Evolutionary conservation across 1,284 basidiomycete genomes (phyloP).

Genomic region (Acaromyces ingoldii): DNA sequence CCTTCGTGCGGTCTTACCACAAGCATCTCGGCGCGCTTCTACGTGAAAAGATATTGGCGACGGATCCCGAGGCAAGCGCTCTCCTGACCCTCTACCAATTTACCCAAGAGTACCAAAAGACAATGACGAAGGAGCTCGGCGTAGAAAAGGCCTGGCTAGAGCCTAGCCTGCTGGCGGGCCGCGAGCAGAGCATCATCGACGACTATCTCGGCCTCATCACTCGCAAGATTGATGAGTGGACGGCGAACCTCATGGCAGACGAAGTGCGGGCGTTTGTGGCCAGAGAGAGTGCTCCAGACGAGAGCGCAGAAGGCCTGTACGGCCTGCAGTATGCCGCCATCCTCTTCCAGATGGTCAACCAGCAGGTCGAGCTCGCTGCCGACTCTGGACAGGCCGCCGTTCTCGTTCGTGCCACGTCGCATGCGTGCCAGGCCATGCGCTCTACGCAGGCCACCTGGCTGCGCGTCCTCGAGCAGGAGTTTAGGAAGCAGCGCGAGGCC

Average conservation of each 20-base stretch:
- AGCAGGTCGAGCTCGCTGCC: conserved; percentile 88
- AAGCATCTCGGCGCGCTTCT: conserved; percentile 75
- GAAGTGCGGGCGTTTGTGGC: conserved; percentile 80
- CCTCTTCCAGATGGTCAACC: conserved; percentile 94
- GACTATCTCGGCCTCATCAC: conserved; percentile 92
- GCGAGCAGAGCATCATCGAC: conserved; percentile 87
- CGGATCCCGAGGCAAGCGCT: conserved; percentile 76
- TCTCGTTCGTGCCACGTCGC: conserved; percentile 80
- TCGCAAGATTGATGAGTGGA: conserved; percentile 96
- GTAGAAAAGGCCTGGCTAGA: conserved; percentile 50
- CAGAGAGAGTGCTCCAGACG: conserved; percentile 78
- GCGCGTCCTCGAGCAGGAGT: conserved; percentile 75
- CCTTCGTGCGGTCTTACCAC: conserved; percentile 86
- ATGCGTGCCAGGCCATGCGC: conserved; percentile 83
- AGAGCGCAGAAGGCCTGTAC: conserved; percentile 82
- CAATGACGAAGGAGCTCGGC: conserved; percentile 81
- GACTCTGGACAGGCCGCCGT: conserved; percentile 94
- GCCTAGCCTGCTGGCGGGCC: conserved; percentile 76
- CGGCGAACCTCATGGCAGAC: conserved; percentile 83
- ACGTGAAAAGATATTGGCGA: conserved; percentile 64
- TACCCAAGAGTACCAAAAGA: conserved; percentile 90
- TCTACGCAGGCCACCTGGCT: conserved; percentile 85
- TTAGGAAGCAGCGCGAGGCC: conserved; percentile 73
- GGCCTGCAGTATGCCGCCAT: conserved; percentile 88
- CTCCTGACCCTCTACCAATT: conserved; percentile 83